These are phyloP conservation scores for Psilocybe subaeruginosa DNA, from an alignment of 768 basidiomycete species.

Conservation along the genomic window DNA sequence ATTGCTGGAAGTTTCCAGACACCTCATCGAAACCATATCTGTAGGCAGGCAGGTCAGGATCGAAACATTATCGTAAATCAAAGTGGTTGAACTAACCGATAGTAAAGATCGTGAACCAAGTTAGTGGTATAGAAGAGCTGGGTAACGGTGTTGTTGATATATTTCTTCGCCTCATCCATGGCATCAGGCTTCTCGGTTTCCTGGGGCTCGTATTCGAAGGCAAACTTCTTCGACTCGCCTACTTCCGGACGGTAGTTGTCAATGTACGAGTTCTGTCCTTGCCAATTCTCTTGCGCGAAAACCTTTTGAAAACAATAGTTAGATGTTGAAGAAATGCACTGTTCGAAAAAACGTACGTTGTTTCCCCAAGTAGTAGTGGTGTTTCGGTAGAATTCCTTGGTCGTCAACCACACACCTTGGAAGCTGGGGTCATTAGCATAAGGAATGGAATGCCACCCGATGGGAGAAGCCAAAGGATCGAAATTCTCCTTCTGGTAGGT, in stretches of 20 bases:
- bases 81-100: constrained; percentile 46
- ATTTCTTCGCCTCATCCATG: constrained; percentile 72
- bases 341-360: constrained; percentile 50
- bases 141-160: constrained; percentile 85
- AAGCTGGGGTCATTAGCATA: constrained; percentile 64
- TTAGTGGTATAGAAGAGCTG: constrained; percentile 91
- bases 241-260: constrained; percentile 82
- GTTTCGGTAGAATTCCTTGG: constrained; percentile 52
- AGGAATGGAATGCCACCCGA: constrained; percentile 92
- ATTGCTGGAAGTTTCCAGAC: constrained; percentile 96
- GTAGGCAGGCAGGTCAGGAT: constrained; percentile 15
- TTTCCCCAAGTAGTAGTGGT: constrained; percentile 87
- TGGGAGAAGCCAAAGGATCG: constrained; percentile 80
- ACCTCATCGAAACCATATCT: constrained; percentile 92
- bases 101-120: constrained; percentile 81
- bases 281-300: constrained; percentile 95
- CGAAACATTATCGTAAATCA: not conserved
- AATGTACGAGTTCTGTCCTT: constrained; percentile 66
- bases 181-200: constrained; percentile 57
- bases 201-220: constrained; percentile 77
- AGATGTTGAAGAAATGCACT: not conserved
- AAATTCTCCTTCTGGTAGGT: constrained; percentile 62
- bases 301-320: constrained; percentile 42
- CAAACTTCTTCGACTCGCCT: constrained; percentile 57
- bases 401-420: constrained; percentile 24